Conservation (phyloP, 345 rosid species). For the Pelargonium nanum region DNA sequence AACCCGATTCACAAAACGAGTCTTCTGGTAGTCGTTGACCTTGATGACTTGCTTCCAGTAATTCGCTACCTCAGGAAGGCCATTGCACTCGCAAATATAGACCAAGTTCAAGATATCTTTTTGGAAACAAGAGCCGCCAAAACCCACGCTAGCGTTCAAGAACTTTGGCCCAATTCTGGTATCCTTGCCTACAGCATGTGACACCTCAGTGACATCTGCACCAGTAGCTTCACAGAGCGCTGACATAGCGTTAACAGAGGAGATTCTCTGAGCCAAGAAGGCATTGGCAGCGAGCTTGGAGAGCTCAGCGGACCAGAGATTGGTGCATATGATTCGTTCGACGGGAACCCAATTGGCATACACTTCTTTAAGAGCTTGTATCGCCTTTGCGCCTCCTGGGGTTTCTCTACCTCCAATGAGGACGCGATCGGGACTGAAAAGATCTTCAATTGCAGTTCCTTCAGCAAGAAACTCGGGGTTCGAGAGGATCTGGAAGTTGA, state of each 20-base stretch:
- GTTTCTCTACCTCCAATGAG: neutral
- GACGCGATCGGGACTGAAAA: neutral
- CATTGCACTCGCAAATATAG: neutral
- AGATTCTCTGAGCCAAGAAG: neutral
- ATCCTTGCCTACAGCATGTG: neutral
- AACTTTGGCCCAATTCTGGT: neutral
- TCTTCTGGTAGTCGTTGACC: neutral
- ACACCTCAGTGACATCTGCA: neutral
- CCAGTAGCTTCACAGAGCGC: neutral
- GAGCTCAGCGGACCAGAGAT: neutral
- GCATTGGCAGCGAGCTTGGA: neutral
- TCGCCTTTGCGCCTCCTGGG: neutral
- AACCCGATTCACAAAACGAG: neutral
- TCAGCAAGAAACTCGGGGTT: neutral
- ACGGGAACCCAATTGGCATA: neutral
- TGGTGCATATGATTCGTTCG: neutral
- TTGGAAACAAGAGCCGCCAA: neutral
- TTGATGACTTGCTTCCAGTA: neutral
- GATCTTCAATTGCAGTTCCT: neutral
- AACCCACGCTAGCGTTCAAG: neutral
- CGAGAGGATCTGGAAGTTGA: neutral
- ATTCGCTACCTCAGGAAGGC: neutral
- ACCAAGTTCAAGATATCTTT: neutral
- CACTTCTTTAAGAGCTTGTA: neutral
- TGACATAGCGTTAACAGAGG: neutral